Evolutionary conservation across 139 green algal species (phyloP).

Genomic region (Spirogloea muscicola): DNA sequence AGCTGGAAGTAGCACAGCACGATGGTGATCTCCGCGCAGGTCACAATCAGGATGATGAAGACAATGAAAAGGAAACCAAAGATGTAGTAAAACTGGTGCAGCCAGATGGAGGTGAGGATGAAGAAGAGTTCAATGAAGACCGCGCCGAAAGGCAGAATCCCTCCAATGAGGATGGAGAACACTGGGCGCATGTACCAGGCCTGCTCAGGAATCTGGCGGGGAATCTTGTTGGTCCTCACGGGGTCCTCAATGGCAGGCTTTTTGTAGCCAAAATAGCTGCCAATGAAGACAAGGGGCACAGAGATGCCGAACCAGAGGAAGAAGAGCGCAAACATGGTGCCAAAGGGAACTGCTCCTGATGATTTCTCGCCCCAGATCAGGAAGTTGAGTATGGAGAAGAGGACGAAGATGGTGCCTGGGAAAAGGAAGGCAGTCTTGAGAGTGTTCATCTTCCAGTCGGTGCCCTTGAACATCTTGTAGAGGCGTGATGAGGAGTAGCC

Average conservation of each 20-base stretch:
- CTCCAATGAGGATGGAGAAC: conserved; percentile 87
- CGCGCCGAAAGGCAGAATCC: conserved; percentile 96
- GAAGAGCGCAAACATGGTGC: conserved; percentile 90
- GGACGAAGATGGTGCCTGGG: conserved; percentile 79
- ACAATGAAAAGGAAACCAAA: conserved; percentile 98
- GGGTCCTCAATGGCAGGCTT: conserved; percentile 77
- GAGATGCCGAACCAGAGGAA: conserved; percentile 98
- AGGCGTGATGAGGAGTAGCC: conserved; percentile 88
- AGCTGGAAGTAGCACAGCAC: conserved; percentile 96
- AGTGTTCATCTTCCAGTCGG: conserved; percentile 89
- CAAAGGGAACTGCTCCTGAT: conserved; percentile 89
- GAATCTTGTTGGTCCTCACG: conserved; percentile 98
- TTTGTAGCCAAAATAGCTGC: conserved; percentile 94
- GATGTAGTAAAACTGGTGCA: conserved; percentile 92
- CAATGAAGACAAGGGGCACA: conserved; percentile 91
- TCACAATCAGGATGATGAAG: conserved; percentile 93
- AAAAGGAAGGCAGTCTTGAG: conserved; percentile 87
- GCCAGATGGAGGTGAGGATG: conserved; percentile 98
- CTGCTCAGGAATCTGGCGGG: conserved; percentile 94
- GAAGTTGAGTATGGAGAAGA: conserved; percentile 93
- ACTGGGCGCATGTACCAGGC: conserved; percentile 93
- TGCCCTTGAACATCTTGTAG: conserved; percentile 84
- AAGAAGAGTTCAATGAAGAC: conserved; percentile 99
- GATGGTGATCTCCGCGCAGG: conserved; percentile 97
- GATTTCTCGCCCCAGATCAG: conserved; percentile 90